These are phyloP conservation scores for Cairneyella variabilis DNA, from an alignment of 495 filamentous ascomycete species.

Conservation along the genomic window DNA sequence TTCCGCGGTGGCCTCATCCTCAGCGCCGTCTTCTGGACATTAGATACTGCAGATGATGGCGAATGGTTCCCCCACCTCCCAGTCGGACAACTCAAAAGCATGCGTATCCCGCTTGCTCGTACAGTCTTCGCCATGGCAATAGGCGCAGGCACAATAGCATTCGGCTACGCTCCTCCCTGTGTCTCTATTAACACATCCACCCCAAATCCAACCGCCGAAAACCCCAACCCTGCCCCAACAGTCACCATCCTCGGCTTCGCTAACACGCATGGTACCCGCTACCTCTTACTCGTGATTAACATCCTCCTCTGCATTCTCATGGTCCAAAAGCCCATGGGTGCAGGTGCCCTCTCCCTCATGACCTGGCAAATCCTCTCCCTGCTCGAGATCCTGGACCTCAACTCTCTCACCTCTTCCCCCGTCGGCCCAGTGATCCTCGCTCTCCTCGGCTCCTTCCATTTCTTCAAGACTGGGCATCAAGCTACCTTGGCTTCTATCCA, in stretches of 20 bases:
- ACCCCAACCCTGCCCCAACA: conserved; percentile 34
- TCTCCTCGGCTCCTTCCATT: conserved; percentile 84
- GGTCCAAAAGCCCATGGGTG: conserved; percentile 92
- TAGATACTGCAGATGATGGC: conserved; percentile 88
- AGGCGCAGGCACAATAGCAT: conserved; percentile 61
- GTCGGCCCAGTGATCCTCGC: conserved; percentile 84
- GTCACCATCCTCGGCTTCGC: conserved; percentile 86
- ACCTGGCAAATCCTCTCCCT: conserved; percentile 83
- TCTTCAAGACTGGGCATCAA: conserved; percentile 98
- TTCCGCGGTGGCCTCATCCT: conserved; percentile 75
- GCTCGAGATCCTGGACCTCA: conserved; percentile 82
- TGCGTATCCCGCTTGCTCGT: conserved; percentile 73
- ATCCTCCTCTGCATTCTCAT: conserved; percentile 72
- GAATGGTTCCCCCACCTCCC: conserved; percentile 69
- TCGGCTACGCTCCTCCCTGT: conserved; percentile 43
- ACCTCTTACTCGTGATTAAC: conserved; percentile 77
- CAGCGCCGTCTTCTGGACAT: conserved; percentile 77
- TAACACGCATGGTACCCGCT: conserved; percentile 88
- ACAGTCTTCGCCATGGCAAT: conserved; percentile 58
- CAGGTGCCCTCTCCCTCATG: conserved; percentile 72
- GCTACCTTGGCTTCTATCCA: conserved; percentile 84
- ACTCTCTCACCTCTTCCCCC: conserved; percentile 58
- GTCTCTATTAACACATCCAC: conserved; percentile 21
- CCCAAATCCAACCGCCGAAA: conserved; percentile 7
- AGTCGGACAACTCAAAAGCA: conserved; percentile 59